A percentile compares a stretch with the other conserved stretches of the same genome.
These are phyloP conservation scores for Lactifluus hygrophoroides DNA, from an alignment of 768 basidiomycete species.

Conservation along the genomic window DNA sequence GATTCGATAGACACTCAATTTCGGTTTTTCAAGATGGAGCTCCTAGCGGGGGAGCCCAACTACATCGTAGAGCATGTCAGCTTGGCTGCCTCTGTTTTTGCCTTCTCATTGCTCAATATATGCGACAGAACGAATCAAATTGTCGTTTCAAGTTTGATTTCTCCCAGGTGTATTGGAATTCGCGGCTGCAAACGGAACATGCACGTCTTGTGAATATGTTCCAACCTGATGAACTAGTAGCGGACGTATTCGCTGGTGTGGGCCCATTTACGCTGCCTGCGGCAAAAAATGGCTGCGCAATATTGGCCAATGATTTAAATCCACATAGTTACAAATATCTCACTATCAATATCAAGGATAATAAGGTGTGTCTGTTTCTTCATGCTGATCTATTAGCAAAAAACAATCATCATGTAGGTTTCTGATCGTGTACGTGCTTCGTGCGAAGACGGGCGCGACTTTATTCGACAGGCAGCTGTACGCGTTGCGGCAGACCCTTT, in stretches of 20 bases:
- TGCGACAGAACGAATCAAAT: constrained; percentile 63
- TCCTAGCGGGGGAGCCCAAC: constrained; percentile 84
- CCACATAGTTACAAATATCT: constrained; percentile 80
- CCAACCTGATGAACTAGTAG: constrained; percentile 67
- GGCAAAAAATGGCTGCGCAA: constrained; percentile 82
- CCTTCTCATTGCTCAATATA: neutral
- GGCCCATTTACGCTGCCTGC: constrained; percentile 95
- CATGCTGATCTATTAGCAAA: neutral
- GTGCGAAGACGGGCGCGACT: constrained; percentile 81
- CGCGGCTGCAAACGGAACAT: constrained; percentile 87
- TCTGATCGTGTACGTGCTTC: constrained; percentile 55
- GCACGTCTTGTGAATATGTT: constrained; percentile 73
- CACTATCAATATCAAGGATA: constrained; percentile 58
- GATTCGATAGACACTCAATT: constrained; percentile 79
- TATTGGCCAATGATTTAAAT: constrained; percentile 92
- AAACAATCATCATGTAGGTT: constrained; percentile 42
- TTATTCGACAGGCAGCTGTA: constrained; percentile 56
- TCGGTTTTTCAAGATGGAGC: constrained; percentile 94
- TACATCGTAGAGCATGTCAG: constrained; percentile 82
- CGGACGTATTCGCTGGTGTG: constrained; percentile 94
- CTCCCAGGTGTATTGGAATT: constrained; percentile 96
- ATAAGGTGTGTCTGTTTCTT: constrained; percentile 48
- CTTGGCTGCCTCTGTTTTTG: neutral
- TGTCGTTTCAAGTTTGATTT: constrained; percentile 94
- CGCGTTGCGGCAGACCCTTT: constrained; percentile 61